Percentiles rank a stretch among this genome's conserved stretches.
Conservation (phyloP, 805 yeast species). For the Candida peoriensis region DNA sequence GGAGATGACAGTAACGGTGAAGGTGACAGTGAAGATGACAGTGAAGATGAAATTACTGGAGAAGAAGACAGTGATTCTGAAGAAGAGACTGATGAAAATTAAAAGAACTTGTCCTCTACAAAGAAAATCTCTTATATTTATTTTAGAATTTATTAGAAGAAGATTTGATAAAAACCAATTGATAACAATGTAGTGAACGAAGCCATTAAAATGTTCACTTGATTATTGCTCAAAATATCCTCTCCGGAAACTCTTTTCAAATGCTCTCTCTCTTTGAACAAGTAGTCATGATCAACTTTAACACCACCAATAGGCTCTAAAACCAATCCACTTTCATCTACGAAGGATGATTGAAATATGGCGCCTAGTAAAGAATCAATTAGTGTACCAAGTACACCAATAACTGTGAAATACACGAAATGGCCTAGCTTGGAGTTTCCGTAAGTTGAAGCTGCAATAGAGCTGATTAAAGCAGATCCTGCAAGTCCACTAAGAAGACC, state of each 20-base stretch:
- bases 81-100: constrained; percentile 7
- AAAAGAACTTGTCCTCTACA: constrained; percentile 1
- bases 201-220: constrained; percentile 34
- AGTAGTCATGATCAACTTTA: constrained; percentile 26
- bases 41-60: constrained; percentile 6
- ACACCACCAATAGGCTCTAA: constrained; percentile 30
- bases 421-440: constrained; percentile 14
- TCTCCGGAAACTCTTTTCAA: constrained; percentile 28
- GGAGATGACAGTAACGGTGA: constrained; percentile 18
- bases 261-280: constrained; percentile 11
- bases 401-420: constrained; percentile 23
- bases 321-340: constrained; percentile 26
- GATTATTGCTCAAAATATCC: constrained; percentile 35
- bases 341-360: constrained; percentile 31
- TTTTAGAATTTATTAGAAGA: constrained; percentile 1
- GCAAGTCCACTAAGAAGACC: constrained; percentile 32
- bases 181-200: constrained; percentile 23
- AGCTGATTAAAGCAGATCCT: constrained; percentile 32
- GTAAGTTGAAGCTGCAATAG: constrained; percentile 23
- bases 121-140: no score
- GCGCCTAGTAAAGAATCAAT: constrained; percentile 41
- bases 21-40: constrained; percentile 16
- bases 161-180: constrained; percentile 21
- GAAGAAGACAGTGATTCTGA: constrained; percentile 6
- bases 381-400: constrained; percentile 35